A percentile compares a stretch with the other conserved stretches of the same genome.
Evolutionary conservation across 2,329 filamentous ascomycete genomes (phyloP).

Genomic region (Talaromyces sp.): DNA sequence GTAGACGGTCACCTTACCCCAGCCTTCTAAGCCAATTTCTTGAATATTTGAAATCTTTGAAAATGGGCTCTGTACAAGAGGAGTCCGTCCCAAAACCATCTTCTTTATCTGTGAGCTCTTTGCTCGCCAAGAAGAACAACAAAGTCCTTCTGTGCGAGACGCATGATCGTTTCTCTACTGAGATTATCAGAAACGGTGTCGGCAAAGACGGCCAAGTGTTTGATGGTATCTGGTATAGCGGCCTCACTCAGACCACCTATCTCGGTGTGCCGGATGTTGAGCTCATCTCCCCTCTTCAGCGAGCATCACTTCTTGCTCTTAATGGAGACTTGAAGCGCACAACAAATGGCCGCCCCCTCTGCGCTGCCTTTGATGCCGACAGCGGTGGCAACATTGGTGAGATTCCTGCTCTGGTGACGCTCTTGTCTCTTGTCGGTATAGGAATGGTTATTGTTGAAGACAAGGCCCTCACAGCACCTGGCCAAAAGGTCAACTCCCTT

Average conservation of each 20-base stretch:
- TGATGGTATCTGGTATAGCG: background rate
- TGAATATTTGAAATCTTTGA: no score
- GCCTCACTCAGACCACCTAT: conserved; percentile 1
- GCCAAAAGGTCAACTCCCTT: background rate
- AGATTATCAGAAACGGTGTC: background rate
- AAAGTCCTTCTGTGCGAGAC: background rate
- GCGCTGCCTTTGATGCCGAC: background rate
- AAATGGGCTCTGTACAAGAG: no score
- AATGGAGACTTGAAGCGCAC: background rate
- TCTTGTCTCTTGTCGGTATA: background rate
- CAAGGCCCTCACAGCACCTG: background rate
- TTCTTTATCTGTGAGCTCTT: background rate
- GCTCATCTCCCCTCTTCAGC: background rate
- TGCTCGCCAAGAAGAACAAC: background rate
- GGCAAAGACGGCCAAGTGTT: background rate
- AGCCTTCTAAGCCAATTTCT: no score
- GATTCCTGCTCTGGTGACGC: background rate
- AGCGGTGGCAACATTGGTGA: background rate
- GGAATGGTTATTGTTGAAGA: background rate
- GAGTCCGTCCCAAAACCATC: no score
- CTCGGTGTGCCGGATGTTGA: background rate
- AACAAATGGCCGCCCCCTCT: background rate
- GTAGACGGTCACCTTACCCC: no score
- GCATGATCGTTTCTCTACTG: background rate
- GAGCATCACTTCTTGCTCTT: background rate